A percentile compares a stretch with the other conserved stretches of the same genome.
phyloP scores from a whole-genome alignment of 2,329 filamentous ascomycete species.

The Exophiala dermatitidis region DNA sequence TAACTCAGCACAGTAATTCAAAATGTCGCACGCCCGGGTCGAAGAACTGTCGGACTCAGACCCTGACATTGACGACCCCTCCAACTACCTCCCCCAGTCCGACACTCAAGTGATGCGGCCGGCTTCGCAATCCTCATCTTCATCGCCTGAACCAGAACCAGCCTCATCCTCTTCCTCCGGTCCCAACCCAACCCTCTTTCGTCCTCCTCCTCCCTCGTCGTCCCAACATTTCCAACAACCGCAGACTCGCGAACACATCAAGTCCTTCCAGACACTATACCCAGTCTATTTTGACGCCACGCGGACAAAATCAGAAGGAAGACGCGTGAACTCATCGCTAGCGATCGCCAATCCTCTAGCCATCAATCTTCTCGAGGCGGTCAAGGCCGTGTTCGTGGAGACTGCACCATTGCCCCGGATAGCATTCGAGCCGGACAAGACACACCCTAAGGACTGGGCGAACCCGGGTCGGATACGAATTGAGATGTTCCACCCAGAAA shows the following conservation, averaged over 20 bases:
- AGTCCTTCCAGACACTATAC: slow-evolving; percentile 82
- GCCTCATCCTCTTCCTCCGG: slow-evolving; percentile 25
- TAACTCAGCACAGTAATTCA: not conserved
- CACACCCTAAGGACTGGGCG: slow-evolving; percentile 93
- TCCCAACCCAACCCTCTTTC: slow-evolving; percentile 36
- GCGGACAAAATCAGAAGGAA: slow-evolving; percentile 67
- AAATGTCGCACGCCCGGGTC: slow-evolving; percentile 75
- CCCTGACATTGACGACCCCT: slow-evolving; percentile 77
- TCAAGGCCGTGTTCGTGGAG: slow-evolving; percentile 49
- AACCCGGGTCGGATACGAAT: slow-evolving; percentile 89
- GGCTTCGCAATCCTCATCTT: slow-evolving; percentile 13
- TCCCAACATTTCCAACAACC: slow-evolving; percentile 36
- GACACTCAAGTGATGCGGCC: slow-evolving; percentile 36
- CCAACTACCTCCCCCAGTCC: slow-evolving; percentile 48
- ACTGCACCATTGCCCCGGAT: slow-evolving; percentile 38
- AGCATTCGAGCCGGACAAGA: slow-evolving; percentile 86
- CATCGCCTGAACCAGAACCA: slow-evolving; percentile 18
- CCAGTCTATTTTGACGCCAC: slow-evolving; percentile 82
- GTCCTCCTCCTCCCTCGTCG: slow-evolving; percentile 38
- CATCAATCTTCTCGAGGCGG: slow-evolving; percentile 81
- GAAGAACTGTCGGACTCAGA: slow-evolving; percentile 93
- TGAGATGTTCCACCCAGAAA: slow-evolving; percentile 51
- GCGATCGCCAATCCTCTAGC: slow-evolving; percentile 83
- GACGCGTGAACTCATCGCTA: slow-evolving; percentile 64
- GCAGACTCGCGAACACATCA: slow-evolving; percentile 52